phyloP scores from a whole-genome alignment of 768 basidiomycete species.

The Sporobolomyces roseus region DNA sequence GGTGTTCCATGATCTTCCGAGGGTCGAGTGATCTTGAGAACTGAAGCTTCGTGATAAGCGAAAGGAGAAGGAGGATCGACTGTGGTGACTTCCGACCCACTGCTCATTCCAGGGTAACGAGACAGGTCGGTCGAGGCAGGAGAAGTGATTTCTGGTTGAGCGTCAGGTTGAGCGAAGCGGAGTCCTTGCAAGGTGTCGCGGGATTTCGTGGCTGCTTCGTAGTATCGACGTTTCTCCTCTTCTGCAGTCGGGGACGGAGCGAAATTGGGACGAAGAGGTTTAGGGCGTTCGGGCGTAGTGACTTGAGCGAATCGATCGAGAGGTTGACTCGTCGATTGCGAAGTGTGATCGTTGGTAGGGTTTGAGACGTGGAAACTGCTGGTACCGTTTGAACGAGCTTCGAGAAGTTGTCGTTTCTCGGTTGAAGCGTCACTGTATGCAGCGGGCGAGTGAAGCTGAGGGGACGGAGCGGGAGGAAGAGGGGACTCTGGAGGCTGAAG shows the following conservation, averaged over 20 bases:
- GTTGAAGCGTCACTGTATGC: not conserved
- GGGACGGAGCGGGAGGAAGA: not conserved
- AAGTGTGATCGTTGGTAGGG: not conserved
- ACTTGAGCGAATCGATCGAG: not conserved
- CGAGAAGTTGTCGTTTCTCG: constrained; percentile 18
- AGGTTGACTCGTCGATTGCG: not conserved
- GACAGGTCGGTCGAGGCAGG: not conserved
- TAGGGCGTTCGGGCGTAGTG: not conserved
- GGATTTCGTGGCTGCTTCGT: constrained; percentile 17
- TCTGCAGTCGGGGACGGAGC: constrained; percentile 11
- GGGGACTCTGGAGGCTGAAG: too few relatives aligned
- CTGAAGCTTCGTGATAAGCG: constrained; percentile 14
- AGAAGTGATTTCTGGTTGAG: not conserved
- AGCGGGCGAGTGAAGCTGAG: not conserved
- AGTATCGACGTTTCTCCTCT: constrained; percentile 26
- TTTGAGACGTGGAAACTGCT: constrained; percentile 17
- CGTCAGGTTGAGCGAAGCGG: not conserved
- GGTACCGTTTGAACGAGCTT: not conserved
- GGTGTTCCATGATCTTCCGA: not conserved
- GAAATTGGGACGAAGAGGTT: not conserved
- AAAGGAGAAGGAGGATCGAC: not conserved
- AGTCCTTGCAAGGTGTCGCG: constrained; percentile 12
- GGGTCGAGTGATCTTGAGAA: constrained; percentile 3
- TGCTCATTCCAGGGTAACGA: not conserved
- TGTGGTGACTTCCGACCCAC: not conserved